A percentile compares a stretch with the other conserved stretches of the same genome.
Conservation (phyloP, 257 asterid genomes). For the Jasminum sambac region DNA sequence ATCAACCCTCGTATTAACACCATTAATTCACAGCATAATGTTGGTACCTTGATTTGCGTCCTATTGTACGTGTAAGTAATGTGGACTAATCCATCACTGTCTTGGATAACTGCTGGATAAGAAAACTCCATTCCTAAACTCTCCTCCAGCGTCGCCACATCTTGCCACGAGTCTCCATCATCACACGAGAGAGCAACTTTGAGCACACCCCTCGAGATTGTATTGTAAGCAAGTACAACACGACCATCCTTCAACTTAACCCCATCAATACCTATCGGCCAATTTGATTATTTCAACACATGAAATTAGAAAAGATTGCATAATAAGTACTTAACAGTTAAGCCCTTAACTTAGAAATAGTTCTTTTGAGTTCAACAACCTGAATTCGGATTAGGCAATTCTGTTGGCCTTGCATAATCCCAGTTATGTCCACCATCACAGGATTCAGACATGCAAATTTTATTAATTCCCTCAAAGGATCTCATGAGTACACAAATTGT, state of each 20-base stretch:
- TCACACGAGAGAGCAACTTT: conserved; percentile 74
- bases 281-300: neutral
- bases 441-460: conserved; percentile 86
- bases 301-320: conserved; percentile 2
- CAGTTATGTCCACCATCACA: conserved; percentile 80
- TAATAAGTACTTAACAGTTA: neutral
- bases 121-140: conserved; percentile 81
- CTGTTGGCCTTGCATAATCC: conserved; percentile 75
- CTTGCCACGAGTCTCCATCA: conserved; percentile 86
- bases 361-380: conserved; percentile 39
- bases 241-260: conserved; percentile 80
- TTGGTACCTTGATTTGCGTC: conserved; percentile 79
- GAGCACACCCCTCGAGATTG: conserved; percentile 77
- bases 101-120: conserved; percentile 93
- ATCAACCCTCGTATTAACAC: neutral
- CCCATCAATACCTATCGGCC: conserved; percentile 78
- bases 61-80: conserved; percentile 86
- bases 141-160: conserved; percentile 72
- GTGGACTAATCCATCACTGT: conserved; percentile 75
- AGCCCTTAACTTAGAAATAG: neutral
- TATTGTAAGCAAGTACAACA: conserved; percentile 77
- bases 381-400: conserved; percentile 93
- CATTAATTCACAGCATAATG: neutral
- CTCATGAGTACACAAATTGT: conserved; percentile 73
- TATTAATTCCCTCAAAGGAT: conserved; percentile 60